Evolutionary conservation across 148 eudicot genomes (phyloP).

Genomic region (Vaccinium myrtillus): DNA sequence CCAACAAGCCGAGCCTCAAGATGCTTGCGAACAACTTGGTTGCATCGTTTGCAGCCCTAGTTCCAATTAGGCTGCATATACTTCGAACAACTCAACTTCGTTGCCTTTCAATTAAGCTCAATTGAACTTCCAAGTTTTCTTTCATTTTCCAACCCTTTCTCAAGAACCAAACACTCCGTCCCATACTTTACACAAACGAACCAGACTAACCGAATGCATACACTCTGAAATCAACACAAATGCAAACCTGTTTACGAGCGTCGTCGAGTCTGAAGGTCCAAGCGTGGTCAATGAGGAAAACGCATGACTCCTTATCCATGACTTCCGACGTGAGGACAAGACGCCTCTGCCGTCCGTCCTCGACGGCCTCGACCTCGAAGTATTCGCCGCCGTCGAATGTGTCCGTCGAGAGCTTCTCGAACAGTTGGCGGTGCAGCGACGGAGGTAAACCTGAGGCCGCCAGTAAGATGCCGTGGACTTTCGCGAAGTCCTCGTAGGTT

Average conservation of each 20-base stretch:
- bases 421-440: slow-evolving; percentile 57
- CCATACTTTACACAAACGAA: neutral
- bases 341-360: slow-evolving; percentile 69
- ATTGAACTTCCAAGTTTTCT: neutral
- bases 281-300: slow-evolving; percentile 89
- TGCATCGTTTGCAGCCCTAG: neutral
- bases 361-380: slow-evolving; percentile 74
- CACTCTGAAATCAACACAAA: neutral
- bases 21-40: too few relatives aligned
- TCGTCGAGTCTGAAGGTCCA: slow-evolving; percentile 91
- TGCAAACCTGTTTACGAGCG: slow-evolving; percentile 72
- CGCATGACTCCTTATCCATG: slow-evolving; percentile 49
- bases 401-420: slow-evolving; percentile 64
- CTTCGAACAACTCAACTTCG: neutral
- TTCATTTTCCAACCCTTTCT: neutral
- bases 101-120: neutral
- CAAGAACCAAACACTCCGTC: neutral
- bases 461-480: slow-evolving; percentile 66
- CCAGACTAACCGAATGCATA: neutral
- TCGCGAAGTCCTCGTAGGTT: slow-evolving; percentile 59
- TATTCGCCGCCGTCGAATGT: slow-evolving; percentile 78
- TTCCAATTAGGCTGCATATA: neutral
- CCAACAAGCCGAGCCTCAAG: too few relatives aligned
- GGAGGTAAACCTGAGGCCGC: slow-evolving; percentile 67
- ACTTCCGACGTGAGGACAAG: slow-evolving; percentile 46